Percentiles rank a stretch among this genome's conserved stretches.
Conservation (phyloP, 768 basidiomycete genomes). For the Amanita muscaria region DNA sequence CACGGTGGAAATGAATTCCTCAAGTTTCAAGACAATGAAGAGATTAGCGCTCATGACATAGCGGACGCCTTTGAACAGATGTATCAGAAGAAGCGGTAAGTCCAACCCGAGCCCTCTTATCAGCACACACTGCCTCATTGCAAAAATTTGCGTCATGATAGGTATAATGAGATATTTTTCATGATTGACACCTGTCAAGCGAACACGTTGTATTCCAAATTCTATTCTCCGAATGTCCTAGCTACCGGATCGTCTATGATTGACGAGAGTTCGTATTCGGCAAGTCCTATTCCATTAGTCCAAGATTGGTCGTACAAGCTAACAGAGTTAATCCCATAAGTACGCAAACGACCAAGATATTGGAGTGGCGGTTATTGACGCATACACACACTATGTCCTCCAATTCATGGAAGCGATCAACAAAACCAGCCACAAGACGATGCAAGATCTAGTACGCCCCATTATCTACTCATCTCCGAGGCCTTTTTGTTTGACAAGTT, state of each 20-base stretch:
- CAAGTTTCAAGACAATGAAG: conserved; percentile 98
- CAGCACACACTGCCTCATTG: too few relatives aligned
- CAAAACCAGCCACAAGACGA: conserved; percentile 75
- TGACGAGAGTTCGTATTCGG: conserved; percentile 90
- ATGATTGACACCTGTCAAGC: conserved; percentile 99
- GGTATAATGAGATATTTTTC: conserved; percentile 94
- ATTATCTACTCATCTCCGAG: neutral
- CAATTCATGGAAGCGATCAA: conserved; percentile 88
- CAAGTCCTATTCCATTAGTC: conserved; percentile 25
- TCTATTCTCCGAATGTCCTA: conserved; percentile 89
- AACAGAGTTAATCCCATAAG: conserved; percentile 29
- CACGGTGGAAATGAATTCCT: conserved; percentile 98
- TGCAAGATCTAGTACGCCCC: conserved; percentile 70
- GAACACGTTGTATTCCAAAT: conserved; percentile 87
- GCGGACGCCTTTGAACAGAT: conserved; percentile 98
- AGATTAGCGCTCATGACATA: conserved; percentile 94
- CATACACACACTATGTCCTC: conserved; percentile 86
- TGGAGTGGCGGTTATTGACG: conserved; percentile 93
- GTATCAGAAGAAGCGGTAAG: conserved; percentile 91
- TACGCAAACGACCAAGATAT: conserved; percentile 91
- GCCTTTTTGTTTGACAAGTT: neutral
- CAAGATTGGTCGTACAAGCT: conserved; percentile 3
- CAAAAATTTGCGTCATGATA: too few relatives aligned
- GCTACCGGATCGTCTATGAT: conserved; percentile 82
- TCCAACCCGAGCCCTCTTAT: too few relatives aligned